Conservation (phyloP, 495 filamentous ascomycete genomes). For the Aspergillus olivimuriae region DNA sequence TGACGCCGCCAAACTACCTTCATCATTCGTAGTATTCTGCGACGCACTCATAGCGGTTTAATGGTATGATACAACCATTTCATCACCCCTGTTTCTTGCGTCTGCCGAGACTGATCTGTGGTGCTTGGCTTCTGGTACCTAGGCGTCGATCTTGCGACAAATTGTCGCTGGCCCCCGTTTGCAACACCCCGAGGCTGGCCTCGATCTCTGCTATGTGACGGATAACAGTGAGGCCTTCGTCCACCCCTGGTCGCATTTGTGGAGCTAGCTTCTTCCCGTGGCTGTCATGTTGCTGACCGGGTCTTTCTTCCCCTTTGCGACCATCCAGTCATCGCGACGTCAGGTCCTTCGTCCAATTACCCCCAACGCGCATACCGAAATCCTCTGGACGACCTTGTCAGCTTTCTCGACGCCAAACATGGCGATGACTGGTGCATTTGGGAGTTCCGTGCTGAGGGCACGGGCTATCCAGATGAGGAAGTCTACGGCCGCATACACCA, state of each 20-base stretch:
- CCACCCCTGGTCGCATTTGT: too few species aligned
- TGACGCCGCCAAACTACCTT: too few species aligned
- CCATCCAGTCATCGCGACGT: constrained; percentile 60
- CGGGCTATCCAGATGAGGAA: constrained; percentile 85
- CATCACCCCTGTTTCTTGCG: background rate
- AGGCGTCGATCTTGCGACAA: constrained; percentile 64
- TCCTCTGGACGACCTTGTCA: constrained; percentile 75
- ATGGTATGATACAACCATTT: too few species aligned
- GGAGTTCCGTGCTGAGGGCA: constrained; percentile 96
- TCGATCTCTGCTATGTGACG: constrained; percentile 95
- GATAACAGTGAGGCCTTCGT: constrained; percentile 53
- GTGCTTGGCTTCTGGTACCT: constrained; percentile 11
- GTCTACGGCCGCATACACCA: constrained; percentile 79
- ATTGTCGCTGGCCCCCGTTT: constrained; percentile 75
- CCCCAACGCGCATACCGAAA: constrained; percentile 89
- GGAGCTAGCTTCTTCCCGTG: background rate
- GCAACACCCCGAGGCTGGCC: constrained; percentile 75
- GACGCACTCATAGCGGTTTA: too few species aligned
- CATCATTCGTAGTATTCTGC: too few species aligned
- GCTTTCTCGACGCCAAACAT: constrained; percentile 81
- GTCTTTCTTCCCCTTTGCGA: constrained; percentile 2
- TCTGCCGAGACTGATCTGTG: constrained; percentile 17
- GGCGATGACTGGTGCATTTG: constrained; percentile 82
- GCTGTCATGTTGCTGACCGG: too few species aligned
- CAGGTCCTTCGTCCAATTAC: constrained; percentile 81